Conservation (phyloP, 1,284 basidiomycete species). For the Irpex rosettiformis region DNA sequence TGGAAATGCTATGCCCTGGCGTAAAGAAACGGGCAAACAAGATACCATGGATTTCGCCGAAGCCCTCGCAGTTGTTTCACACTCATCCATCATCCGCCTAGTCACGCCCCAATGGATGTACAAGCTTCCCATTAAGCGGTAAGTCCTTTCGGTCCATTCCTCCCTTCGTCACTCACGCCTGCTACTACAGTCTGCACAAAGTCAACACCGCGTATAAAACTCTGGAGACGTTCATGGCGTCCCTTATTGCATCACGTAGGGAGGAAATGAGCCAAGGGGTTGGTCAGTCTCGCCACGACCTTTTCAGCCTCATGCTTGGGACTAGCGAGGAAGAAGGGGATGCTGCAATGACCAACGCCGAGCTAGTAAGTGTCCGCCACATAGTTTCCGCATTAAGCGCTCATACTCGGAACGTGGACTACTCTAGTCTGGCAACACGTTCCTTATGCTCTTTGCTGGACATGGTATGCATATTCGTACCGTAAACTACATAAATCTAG, state of each 20-base stretch:
- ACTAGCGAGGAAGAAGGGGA: constrained; percentile 15
- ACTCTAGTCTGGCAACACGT: constrained; percentile 16
- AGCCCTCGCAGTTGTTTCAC: constrained; percentile 4
- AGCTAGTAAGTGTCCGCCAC: constrained; percentile 12
- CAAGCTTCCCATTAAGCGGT: constrained; percentile 12
- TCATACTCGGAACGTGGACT: neutral
- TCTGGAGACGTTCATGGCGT: constrained; percentile 5
- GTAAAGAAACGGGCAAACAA: neutral
- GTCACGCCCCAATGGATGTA: constrained; percentile 11
- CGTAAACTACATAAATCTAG: neutral
- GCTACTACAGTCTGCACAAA: constrained; percentile 6
- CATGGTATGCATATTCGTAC: constrained; percentile 9
- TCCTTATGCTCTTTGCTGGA: constrained; percentile 17
- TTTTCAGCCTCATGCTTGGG: constrained; percentile 13
- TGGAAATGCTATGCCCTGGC: constrained; percentile 8
- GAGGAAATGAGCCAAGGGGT: neutral
- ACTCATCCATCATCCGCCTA: constrained; percentile 2
- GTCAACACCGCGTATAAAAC: constrained; percentile 3
- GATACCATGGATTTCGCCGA: constrained; percentile 6
- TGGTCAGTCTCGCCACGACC: constrained; percentile 1
- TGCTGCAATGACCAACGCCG: constrained; percentile 10
- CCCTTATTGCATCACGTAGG: constrained; percentile 1
- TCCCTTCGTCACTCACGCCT: neutral
- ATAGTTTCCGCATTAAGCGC: neutral
- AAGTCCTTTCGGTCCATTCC: neutral